phyloP scores from a whole-genome alignment of 495 filamentous ascomycete species.

The Podospora tetraspora region DNA sequence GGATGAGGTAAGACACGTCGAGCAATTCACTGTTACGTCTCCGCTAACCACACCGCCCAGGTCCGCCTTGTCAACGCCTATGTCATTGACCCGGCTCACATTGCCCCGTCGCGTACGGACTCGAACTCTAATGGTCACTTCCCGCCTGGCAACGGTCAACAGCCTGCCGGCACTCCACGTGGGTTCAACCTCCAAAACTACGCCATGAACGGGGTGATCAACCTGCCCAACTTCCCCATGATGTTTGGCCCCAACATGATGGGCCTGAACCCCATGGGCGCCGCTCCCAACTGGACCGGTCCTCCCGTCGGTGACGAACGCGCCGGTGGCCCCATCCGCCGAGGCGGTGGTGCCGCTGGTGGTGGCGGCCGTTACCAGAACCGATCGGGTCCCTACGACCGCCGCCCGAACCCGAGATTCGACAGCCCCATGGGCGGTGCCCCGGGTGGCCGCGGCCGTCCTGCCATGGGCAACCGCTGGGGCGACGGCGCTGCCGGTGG shows the following conservation, averaged over 20 bases:
- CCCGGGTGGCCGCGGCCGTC: conserved; percentile 39
- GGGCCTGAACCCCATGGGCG: conserved; percentile 40
- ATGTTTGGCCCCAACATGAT: conserved; percentile 53
- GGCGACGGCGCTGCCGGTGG: conserved; percentile 57
- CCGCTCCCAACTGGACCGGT: conserved; percentile 40
- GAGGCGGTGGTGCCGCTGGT: conserved; percentile 34
- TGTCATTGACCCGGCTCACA: conserved; percentile 86
- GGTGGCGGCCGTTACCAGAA: conserved; percentile 40
- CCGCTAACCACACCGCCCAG: conserved; percentile 41
- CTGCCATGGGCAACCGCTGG: conserved; percentile 54
- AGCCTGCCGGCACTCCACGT: conserved; percentile 78
- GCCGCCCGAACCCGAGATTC: conserved; percentile 42
- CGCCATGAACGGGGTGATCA: conserved; percentile 51
- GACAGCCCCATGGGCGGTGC: conserved; percentile 30
- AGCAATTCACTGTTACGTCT: conserved; percentile 5
- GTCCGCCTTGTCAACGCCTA: conserved; percentile 87
- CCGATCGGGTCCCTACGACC: conserved; percentile 46
- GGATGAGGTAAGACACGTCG: conserved; percentile 63
- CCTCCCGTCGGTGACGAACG: conserved; percentile 39
- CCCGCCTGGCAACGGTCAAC: conserved; percentile 65
- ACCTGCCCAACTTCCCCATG: conserved; percentile 45
- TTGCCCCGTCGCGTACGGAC: conserved; percentile 86
- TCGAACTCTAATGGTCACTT: conserved; percentile 98
- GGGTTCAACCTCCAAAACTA: conserved; percentile 80
- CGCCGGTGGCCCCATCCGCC: conserved; percentile 44